A percentile compares a stretch with the other conserved stretches of the same genome.
phyloP scores from a whole-genome alignment of 345 rosid genomes.

The Populus davidiana region DNA sequence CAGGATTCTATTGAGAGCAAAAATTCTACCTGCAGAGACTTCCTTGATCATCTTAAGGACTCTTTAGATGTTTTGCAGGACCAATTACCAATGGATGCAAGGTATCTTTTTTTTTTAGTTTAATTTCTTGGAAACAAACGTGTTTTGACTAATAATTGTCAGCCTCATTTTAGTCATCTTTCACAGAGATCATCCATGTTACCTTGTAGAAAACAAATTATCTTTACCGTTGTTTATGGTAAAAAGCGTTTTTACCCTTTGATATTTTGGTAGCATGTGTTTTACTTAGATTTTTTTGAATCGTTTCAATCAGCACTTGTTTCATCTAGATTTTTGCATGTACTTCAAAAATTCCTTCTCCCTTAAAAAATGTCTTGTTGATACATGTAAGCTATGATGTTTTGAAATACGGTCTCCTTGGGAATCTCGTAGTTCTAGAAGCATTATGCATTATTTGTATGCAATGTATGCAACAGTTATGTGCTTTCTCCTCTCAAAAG shows the following conservation, averaged over 20 bases:
- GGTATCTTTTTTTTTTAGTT: conserved; percentile 34
- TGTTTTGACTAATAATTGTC: not conserved
- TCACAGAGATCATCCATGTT: not conserved
- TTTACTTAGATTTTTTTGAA: too few relatives aligned
- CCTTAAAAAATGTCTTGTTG: too few relatives aligned
- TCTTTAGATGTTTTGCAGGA: conserved; percentile 67
- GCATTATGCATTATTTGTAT: too few relatives aligned
- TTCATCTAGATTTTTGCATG: too few relatives aligned
- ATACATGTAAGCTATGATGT: too few relatives aligned
- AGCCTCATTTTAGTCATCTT: not conserved
- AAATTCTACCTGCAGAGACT: conserved; percentile 57
- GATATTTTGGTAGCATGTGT: too few relatives aligned
- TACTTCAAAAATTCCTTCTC: too few relatives aligned
- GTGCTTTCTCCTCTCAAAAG: too few relatives aligned
- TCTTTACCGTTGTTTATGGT: not conserved
- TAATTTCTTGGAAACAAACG: not conserved
- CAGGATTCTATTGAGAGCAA: conserved; percentile 75
- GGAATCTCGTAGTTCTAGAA: too few relatives aligned
- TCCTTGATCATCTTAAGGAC: conserved; percentile 56
- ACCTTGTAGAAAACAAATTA: not conserved
- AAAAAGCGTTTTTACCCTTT: not conserved
- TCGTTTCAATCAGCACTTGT: too few relatives aligned
- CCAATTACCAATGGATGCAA: conserved; percentile 66
- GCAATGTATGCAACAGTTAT: too few relatives aligned
- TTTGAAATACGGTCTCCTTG: too few relatives aligned